These are phyloP conservation scores for Brassica juncea DNA, from an alignment of 345 rosid species.

Conservation along the genomic window DNA sequence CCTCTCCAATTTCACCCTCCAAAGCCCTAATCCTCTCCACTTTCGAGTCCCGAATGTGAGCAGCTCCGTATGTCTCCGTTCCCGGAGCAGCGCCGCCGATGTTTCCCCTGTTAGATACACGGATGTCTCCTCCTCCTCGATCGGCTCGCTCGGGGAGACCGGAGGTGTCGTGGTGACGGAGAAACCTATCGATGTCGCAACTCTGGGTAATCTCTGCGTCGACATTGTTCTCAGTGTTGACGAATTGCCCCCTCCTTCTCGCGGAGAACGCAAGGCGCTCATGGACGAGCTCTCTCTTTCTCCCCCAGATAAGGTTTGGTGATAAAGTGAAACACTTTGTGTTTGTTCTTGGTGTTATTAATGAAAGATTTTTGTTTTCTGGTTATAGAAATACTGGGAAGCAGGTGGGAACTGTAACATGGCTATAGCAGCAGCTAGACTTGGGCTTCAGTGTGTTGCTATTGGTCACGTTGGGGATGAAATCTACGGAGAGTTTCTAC, in stretches of 20 bases:
- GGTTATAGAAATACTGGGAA: slow-evolving; percentile 74
- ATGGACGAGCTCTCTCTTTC: slow-evolving; percentile 73
- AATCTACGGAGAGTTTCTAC: slow-evolving; percentile 77
- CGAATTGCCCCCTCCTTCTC: slow-evolving; percentile 69
- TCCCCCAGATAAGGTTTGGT: slow-evolving; percentile 82
- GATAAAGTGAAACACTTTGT: neutral
- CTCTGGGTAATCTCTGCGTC: slow-evolving; percentile 92
- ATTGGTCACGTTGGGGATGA: slow-evolving; percentile 89
- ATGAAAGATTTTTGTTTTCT: slow-evolving; percentile 24
- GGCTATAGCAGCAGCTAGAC: slow-evolving; percentile 95
- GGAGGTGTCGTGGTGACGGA: slow-evolving; percentile 40
- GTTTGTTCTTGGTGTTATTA: neutral
- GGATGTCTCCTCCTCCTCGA: slow-evolving; percentile 37
- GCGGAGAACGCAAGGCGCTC: slow-evolving; percentile 55
- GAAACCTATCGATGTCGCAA: slow-evolving; percentile 66
- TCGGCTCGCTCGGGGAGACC: slow-evolving; percentile 33
- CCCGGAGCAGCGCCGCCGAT: slow-evolving; percentile 35
- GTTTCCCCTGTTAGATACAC: slow-evolving; percentile 39
- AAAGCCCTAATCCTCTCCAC: slow-evolving; percentile 44
- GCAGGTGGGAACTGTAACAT: slow-evolving; percentile 98
- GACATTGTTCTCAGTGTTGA: slow-evolving; percentile 89
- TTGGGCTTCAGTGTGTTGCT: slow-evolving; percentile 77
- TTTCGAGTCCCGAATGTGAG: slow-evolving; percentile 10
- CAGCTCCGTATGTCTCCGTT: slow-evolving; percentile 34
- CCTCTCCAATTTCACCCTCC: slow-evolving; percentile 29